phyloP scores from a whole-genome alignment of 345 rosid species.

The Eucalyptus curtisii region DNA sequence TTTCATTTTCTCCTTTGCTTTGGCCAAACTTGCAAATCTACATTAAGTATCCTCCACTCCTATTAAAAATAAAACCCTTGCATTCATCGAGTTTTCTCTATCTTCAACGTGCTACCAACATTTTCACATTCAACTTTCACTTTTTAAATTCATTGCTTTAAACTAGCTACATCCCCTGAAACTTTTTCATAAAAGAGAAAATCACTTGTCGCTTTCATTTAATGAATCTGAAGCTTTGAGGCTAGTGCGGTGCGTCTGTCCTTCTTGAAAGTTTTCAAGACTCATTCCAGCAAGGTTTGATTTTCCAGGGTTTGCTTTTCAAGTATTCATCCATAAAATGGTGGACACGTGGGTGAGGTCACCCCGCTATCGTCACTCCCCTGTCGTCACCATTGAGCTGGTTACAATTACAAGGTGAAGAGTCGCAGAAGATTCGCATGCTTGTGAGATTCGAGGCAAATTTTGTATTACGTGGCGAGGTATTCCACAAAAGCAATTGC shows the following conservation, averaged over 20 bases:
- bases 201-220: neutral
- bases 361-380: neutral
- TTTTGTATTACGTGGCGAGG: neutral
- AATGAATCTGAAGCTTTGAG: neutral
- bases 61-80: neutral
- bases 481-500: neutral
- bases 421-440: neutral
- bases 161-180: neutral
- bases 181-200: neutral
- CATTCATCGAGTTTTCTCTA: neutral
- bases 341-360: neutral
- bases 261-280: neutral
- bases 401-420: neutral
- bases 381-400: neutral
- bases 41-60: neutral
- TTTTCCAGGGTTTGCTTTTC: neutral
- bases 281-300: neutral
- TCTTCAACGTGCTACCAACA: neutral
- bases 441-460: neutral
- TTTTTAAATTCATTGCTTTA: neutral
- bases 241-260: neutral
- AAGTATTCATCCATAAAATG: neutral
- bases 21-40: too few species aligned
- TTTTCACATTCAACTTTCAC: neutral
- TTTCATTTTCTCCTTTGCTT: neutral